Evolutionary conservation across 768 basidiomycete species (phyloP), one percentile per base, ranked within the genome.

Genomic region (Cystofilobasidium macerans): DNA sequence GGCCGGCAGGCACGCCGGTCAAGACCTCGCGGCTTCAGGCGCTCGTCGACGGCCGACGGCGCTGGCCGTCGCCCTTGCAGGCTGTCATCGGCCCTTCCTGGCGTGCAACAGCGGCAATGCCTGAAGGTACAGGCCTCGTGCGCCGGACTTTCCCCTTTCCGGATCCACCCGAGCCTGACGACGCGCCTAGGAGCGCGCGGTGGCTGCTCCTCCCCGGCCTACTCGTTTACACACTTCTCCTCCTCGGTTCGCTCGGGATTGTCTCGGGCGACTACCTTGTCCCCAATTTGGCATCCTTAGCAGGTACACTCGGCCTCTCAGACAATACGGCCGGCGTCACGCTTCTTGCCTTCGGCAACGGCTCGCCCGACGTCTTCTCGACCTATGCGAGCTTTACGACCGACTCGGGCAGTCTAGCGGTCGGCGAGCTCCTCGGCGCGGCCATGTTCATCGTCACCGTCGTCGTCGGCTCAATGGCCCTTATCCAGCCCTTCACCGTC

Each of bases 261-360:
- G 57, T 53, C 35, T 58, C 63, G 18, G 69, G 63, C 28, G 71
- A 71, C 32, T 95, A 97, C 79, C 84, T 99, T 62, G 98, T 99
- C 79, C 91, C 91, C 0, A 98, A 99, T 75, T 82, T 99, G 22
- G 87, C 88, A 0, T 89, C 93, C 0, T 86, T 97, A 36, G 85
- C 94, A 0, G 82, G 86, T 58, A 78, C 88, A 4, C 82, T 99
- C 5, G 88, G 91, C 0, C 77, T 99, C 45, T 88, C 88, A 71
- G 92, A 99, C 74, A 88, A 89, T 62, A 85, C 97, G 20, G 92
- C 95, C 0, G 95, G 95, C 0, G 93, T 98, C 28, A 99, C 95
- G 0, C 88, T 99, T 71, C 81, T 99, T 33, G 95, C 95, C 0
- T 93, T 97, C 73, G 94, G 94, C 45, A 62, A 61, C 38, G 67